Conservation (phyloP, 1,284 basidiomycete species). For the Apiotrichum brassicae region DNA sequence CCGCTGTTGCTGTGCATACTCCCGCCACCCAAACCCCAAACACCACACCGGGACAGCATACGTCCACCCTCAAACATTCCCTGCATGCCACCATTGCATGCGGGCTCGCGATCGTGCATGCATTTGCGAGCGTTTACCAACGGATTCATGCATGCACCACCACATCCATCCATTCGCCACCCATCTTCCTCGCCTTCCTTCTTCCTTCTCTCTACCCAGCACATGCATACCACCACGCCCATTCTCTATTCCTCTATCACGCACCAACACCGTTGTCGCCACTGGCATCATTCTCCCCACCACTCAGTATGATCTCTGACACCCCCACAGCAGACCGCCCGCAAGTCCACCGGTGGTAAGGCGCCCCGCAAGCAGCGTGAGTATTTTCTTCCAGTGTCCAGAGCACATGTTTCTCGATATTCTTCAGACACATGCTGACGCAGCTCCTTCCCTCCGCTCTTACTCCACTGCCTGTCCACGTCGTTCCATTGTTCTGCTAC, state of each 20-base stretch:
- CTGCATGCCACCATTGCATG: not conserved
- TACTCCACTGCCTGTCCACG: not conserved
- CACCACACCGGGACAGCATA: not conserved
- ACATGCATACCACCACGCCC: not conserved
- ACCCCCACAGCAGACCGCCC: constrained; percentile 55
- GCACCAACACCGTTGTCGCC: not conserved
- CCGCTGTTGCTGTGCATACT: not conserved
- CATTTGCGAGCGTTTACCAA: not conserved
- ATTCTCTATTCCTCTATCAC: not conserved
- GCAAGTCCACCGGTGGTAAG: constrained; percentile 59
- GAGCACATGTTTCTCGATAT: not conserved
- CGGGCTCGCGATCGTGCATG: constrained; percentile 5
- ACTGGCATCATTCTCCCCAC: not conserved
- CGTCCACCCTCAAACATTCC: not conserved
- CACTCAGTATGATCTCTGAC: constrained; percentile 4
- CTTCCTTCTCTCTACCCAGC: not conserved
- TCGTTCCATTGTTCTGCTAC: not conserved
- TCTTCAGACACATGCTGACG: not conserved
- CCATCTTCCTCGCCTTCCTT: not conserved
- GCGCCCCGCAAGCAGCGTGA: constrained; percentile 53
- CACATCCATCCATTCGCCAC: not conserved
- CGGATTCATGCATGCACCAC: not conserved
- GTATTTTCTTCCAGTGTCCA: constrained; percentile 11
- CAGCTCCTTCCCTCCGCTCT: not conserved
- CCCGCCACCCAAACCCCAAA: constrained; percentile 1